Evolutionary conservation across 345 rosid genomes (phyloP).

Genomic region (Populus euphratica): DNA sequence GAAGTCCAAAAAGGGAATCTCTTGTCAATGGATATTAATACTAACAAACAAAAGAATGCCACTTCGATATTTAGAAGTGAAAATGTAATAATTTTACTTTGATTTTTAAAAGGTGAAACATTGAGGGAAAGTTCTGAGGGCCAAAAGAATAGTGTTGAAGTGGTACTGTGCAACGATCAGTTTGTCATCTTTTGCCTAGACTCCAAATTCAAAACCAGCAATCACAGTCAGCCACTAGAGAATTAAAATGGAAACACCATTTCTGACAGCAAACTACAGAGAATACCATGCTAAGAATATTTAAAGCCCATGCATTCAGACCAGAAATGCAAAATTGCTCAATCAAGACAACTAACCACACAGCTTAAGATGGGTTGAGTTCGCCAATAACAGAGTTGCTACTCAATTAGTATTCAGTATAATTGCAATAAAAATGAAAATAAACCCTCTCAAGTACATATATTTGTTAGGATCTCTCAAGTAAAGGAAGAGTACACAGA

Average conservation of each 20-base stretch:
- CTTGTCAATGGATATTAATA: background rate
- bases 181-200: background rate
- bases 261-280: too few relatives aligned
- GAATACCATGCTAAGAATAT: background rate
- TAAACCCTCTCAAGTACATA: background rate
- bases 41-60: background rate
- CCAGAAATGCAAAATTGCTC: background rate
- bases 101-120: background rate
- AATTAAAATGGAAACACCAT: background rate
- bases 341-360: background rate
- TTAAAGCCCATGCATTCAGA: background rate
- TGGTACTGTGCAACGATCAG: background rate
- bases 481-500: background rate
- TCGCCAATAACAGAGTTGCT: background rate
- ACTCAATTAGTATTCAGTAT: background rate
- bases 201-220: background rate
- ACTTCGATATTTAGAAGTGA: background rate
- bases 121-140: background rate
- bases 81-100: background rate
- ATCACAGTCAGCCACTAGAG: background rate
- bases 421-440: background rate
- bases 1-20: background rate
- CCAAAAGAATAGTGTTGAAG: background rate
- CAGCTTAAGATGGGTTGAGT: background rate
- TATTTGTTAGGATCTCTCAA: background rate